phyloP scores from a whole-genome alignment of 345 rosid genomes.

The Lepidium aucheri region DNA sequence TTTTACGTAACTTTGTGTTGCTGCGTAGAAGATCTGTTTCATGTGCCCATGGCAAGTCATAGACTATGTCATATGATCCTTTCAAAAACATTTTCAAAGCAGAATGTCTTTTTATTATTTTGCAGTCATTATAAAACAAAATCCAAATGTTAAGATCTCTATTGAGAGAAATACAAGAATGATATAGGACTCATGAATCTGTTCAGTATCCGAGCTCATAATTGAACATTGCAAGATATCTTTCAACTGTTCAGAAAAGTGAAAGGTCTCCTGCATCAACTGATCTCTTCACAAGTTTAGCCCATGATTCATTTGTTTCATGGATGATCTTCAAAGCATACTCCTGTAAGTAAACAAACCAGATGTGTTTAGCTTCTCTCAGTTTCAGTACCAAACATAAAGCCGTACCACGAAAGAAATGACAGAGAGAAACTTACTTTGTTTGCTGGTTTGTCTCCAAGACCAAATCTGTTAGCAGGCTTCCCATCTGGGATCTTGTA shows the following conservation, averaged over 20 bases:
- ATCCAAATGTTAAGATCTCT: neutral
- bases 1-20: neutral
- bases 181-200: neutral
- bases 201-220: neutral
- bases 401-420: neutral
- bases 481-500: constrained; percentile 97
- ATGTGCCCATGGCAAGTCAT: neutral
- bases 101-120: neutral
- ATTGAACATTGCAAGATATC: neutral
- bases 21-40: neutral
- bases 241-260: constrained; percentile 27
- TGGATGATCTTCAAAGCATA: constrained; percentile 73
- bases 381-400: neutral
- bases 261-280: constrained; percentile 59
- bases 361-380: neutral
- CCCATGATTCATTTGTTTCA: constrained; percentile 83
- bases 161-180: constrained; percentile 2
- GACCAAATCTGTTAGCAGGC: constrained; percentile 95
- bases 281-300: constrained; percentile 70
- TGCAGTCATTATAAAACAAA: constrained; percentile 8
- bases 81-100: neutral
- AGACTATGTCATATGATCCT: neutral
- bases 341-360: constrained; percentile 35
- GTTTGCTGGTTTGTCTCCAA: constrained; percentile 82
- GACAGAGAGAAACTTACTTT: constrained; percentile 39